These are phyloP conservation scores for Phaeosphaeria sp. DNA, from an alignment of 2,329 filamentous ascomycete genomes.

Conservation along the genomic window DNA sequence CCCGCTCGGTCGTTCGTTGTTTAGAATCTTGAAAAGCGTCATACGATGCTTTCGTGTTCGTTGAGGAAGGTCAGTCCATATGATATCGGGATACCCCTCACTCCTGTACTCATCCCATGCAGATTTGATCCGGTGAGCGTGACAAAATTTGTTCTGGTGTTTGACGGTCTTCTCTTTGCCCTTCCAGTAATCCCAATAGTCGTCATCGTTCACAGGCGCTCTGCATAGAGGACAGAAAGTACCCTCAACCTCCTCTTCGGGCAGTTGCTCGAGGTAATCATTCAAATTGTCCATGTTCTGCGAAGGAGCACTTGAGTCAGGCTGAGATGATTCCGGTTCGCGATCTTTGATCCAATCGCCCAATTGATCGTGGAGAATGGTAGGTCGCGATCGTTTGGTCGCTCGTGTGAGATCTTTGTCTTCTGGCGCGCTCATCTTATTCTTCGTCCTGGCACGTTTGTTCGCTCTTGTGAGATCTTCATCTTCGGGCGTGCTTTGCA, in stretches of 20 bases:
- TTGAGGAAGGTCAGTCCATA: conserved; percentile 68
- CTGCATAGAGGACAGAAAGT: conserved; percentile 71
- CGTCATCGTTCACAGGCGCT: conserved; percentile 61
- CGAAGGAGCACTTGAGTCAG: conserved; percentile 22
- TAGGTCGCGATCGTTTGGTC: conserved; percentile 10
- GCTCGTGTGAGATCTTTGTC: background rate
- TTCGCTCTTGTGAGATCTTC: too few species aligned
- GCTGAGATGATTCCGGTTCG: conserved; percentile 19
- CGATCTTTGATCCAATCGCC: conserved; percentile 21
- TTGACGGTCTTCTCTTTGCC: conserved; percentile 50
- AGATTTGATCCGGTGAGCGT: conserved; percentile 39
- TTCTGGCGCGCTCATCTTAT: too few species aligned
- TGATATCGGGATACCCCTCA: conserved; percentile 72
- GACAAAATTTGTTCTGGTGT: conserved; percentile 57
- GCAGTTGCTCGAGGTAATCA: conserved; percentile 24
- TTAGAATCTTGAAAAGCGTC: conserved; percentile 66
- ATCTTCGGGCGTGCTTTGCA: too few species aligned
- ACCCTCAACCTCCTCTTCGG: conserved; percentile 22
- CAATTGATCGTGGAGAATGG: conserved; percentile 22
- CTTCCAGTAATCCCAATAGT: conserved; percentile 57
- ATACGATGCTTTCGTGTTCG: conserved; percentile 66
- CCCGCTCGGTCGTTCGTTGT: conserved; percentile 46
- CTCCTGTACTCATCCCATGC: conserved; percentile 54
- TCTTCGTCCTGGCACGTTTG: too few species aligned
- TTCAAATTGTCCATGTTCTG: conserved; percentile 23